Evolutionary conservation across 2,329 filamentous ascomycete species (phyloP).

Genomic region (Paracoccidioides brasiliensis): DNA sequence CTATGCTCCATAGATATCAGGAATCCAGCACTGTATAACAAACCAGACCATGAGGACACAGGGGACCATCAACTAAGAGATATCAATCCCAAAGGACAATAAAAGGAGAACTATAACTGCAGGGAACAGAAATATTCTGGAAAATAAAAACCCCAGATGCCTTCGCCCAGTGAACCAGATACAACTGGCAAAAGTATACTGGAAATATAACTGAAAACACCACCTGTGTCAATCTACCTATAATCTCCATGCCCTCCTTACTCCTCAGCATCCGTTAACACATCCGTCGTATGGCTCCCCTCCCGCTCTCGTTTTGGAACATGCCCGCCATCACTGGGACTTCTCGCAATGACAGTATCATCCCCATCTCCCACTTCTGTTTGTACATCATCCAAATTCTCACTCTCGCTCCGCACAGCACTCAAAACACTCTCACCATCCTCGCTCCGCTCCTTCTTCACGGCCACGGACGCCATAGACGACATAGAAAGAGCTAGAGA

Average conservation of each 20-base stretch:
- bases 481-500: background rate
- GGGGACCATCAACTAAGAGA: too few species aligned
- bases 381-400: background rate
- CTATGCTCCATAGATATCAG: too few species aligned
- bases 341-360: constrained; percentile 8
- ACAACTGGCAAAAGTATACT: background rate
- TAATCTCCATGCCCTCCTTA: background rate
- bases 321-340: background rate
- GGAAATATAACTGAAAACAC: background rate
- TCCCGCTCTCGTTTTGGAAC: background rate
- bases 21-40: too few species aligned
- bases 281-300: constrained; percentile 4
- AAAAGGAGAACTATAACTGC: too few species aligned
- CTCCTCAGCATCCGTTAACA: constrained; percentile 6
- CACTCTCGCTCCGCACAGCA: background rate
- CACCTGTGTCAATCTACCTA: background rate
- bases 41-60: too few species aligned
- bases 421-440: background rate
- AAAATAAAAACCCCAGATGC: too few species aligned
- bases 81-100: too few species aligned
- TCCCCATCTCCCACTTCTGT: constrained; percentile 6
- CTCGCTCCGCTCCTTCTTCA: background rate
- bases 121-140: too few species aligned
- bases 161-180: background rate
- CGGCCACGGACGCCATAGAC: background rate